These are phyloP conservation scores for Candida sanyiensis DNA, from an alignment of 805 yeast genomes.

Conservation along the genomic window DNA sequence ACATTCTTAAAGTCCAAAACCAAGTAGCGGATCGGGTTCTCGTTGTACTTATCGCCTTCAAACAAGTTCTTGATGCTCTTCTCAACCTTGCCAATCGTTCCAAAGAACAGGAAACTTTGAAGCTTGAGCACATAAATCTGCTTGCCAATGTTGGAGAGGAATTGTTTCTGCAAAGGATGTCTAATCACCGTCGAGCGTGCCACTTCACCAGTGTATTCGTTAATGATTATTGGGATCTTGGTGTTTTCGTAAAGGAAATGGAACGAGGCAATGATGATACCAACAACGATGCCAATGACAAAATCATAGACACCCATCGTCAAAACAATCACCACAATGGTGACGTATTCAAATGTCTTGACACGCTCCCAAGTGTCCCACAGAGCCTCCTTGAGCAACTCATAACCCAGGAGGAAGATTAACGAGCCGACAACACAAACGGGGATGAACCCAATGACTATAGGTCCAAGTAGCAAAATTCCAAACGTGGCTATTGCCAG, in stretches of 20 bases:
- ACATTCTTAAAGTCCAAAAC: conserved; percentile 84
- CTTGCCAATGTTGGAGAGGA: conserved; percentile 77
- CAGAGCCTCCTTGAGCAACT: conserved; percentile 78
- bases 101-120: conserved; percentile 88
- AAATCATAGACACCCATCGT: conserved; percentile 96
- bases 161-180: conserved; percentile 83
- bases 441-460: conserved; percentile 88
- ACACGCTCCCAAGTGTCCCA: conserved; percentile 79
- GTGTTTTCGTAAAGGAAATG: conserved; percentile 95
- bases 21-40: conserved; percentile 68
- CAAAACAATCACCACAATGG: conserved; percentile 80
- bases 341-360: conserved; percentile 70
- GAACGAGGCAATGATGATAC: conserved; percentile 85
- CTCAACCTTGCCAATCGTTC: conserved; percentile 92
- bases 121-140: conserved; percentile 85
- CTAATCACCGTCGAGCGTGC: conserved; percentile 91
- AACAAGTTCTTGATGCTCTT: conserved; percentile 59
- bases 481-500: conserved; percentile 75
- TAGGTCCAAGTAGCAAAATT: conserved; percentile 86
- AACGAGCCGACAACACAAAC: conserved; percentile 93
- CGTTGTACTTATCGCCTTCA: conserved; percentile 38
- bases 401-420: conserved; percentile 87
- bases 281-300: conserved; percentile 86
- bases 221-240: conserved; percentile 71
- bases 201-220: conserved; percentile 77